Evolutionary conservation across 768 basidiomycete genomes (phyloP).

Genomic region (Austroboletus eburneus): DNA sequence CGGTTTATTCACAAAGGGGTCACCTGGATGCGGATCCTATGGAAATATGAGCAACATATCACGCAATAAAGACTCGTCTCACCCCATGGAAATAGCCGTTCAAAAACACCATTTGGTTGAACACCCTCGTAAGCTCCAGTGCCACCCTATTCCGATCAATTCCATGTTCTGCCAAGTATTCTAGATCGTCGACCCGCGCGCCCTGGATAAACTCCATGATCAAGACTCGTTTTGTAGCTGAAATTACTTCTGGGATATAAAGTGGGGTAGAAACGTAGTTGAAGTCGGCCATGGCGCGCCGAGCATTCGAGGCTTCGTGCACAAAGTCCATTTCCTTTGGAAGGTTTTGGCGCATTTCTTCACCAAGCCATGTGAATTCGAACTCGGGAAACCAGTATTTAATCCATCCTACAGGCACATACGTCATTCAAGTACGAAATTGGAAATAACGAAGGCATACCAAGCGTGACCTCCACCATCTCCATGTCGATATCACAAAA

Average conservation of each 20-base stretch:
- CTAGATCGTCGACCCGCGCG: constrained; percentile 81
- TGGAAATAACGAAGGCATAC: no score
- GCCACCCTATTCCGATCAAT: constrained; percentile 96
- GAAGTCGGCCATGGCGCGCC: constrained; percentile 69
- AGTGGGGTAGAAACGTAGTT: constrained; percentile 65
- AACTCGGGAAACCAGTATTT: constrained; percentile 95
- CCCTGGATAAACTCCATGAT: constrained; percentile 96
- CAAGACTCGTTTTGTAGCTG: constrained; percentile 77
- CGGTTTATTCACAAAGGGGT: background rate
- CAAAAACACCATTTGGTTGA: constrained; percentile 92
- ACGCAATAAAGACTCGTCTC: constrained; percentile 7
- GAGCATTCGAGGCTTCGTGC: constrained; percentile 85
- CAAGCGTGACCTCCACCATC: constrained; percentile 72
- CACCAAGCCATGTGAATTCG: constrained; percentile 88
- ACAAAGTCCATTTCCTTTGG: constrained; percentile 95
- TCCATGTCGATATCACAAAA: constrained; percentile 90
- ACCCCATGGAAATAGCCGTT: constrained; percentile 90
- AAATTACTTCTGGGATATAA: constrained; percentile 82
- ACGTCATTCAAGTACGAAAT: background rate
- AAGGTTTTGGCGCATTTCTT: constrained; percentile 91
- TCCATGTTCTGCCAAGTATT: constrained; percentile 71
- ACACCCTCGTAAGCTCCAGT: constrained; percentile 85
- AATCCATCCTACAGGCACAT: constrained; percentile 57
- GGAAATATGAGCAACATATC: constrained; percentile 12
- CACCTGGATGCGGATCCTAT: constrained; percentile 87